These are phyloP conservation scores for Neurospora cerealis DNA, from an alignment of 495 filamentous ascomycete genomes.

Conservation along the genomic window DNA sequence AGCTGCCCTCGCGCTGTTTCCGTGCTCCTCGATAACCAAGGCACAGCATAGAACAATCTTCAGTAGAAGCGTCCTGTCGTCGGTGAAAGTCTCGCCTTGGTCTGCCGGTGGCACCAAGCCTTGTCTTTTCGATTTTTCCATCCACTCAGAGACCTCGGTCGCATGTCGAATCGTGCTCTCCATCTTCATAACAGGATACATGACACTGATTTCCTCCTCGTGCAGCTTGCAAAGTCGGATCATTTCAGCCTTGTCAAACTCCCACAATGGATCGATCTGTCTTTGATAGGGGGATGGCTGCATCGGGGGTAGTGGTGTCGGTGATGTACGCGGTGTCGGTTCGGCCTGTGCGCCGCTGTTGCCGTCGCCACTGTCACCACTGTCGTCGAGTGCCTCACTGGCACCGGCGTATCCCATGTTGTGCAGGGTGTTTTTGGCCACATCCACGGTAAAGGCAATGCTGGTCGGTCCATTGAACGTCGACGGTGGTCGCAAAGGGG, in stretches of 20 bases:
- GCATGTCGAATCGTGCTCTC: conserved; percentile 54
- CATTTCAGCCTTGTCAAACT: conserved; percentile 59
- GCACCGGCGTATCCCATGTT: conserved; percentile 71
- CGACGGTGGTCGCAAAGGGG: conserved; percentile 37
- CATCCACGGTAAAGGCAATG: conserved; percentile 74
- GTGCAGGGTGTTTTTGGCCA: conserved; percentile 77
- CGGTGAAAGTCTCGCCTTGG: conserved; percentile 52
- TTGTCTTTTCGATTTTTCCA: conserved; percentile 38
- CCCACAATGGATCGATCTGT: conserved; percentile 60
- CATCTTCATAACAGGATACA: conserved; percentile 76
- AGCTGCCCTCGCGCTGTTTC: conserved; percentile 61
- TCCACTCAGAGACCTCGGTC: conserved; percentile 56
- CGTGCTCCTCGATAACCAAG: conserved; percentile 61
- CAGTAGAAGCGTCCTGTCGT: conserved; percentile 58
- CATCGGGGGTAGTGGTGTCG: conserved; percentile 20
- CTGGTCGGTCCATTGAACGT: conserved; percentile 81
- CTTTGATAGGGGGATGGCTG: conserved; percentile 34
- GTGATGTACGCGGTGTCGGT: conserved; percentile 41
- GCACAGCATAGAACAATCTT: conserved; percentile 74
- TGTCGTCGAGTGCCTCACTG: conserved; percentile 47
- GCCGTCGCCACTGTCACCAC: conserved; percentile 22
- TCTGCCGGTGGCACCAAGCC: conserved; percentile 11
- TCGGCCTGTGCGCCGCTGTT: conserved; percentile 32
- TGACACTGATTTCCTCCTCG: conserved; percentile 75
- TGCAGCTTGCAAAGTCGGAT: conserved; percentile 60